Base-by-base conservation (phyloP, 2,329 filamentous ascomycete species). In the Scopulariopsis brevicaulis region DNA sequence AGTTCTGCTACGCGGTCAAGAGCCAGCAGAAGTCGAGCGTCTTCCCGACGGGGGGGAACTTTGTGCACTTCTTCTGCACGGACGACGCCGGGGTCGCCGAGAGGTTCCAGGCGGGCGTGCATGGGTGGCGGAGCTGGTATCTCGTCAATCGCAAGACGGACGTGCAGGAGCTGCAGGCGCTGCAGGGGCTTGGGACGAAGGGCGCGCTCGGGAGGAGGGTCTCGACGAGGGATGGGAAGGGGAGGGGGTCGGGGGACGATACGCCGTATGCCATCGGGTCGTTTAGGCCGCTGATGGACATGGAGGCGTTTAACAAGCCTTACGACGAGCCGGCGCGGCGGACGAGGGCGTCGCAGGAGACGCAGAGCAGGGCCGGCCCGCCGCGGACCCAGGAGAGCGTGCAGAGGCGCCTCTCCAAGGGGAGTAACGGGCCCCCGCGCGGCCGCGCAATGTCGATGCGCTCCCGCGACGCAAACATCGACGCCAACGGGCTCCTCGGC, bases 41-140 rank as follows among this genome's bases (percentile, higher is more conserved):
- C 65, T 96, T 96, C 66, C 74, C 90, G 57, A 86, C 86, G 57
- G 88, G 86, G 3, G 85, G 89, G 56, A 93, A 93, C 64, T 97
- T 90, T 67, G 88, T 96, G 3, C 93, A 97, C 67, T 96, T 93
- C 71, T 96, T 97, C 73, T 86, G 84, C 59, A 90, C 87, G 1
- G 89, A 90, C 52, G 89, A 96, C 64, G 74, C 79, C 5, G 69
- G 74, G 1, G 70, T 84, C 1, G 89, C 89, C 0, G 77, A 80
- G n/a, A 73, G 75, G 15, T 96, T 93, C 72, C 85, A 87, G 65
- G 76, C 80, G 18, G 78, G 80, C 25, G 78, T 96, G 1, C 90
- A 96, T 61, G 74, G 74, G 46, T 96, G 92, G 92, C 83, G 93
- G 59, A 95, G 89, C 69, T 96, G 91, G 90, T 96, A 96, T 66